Conservation (phyloP, 2,329 filamentous ascomycete genomes). For the Trichoderma pleuroti region DNA sequence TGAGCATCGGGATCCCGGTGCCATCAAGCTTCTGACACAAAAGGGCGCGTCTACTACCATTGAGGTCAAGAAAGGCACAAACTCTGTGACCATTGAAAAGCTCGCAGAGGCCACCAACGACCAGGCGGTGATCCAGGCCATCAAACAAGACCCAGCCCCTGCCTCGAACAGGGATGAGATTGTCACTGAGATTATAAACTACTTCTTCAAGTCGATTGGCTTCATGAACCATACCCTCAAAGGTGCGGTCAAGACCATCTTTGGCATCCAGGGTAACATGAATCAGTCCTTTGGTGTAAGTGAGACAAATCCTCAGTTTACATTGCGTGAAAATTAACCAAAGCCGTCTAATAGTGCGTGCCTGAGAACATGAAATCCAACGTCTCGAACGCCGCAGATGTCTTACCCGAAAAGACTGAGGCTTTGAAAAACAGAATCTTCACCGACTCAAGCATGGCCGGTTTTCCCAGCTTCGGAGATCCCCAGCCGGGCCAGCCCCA, state of each 20-base stretch:
- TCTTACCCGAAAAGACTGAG: neutral
- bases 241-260: neutral
- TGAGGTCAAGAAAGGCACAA: neutral
- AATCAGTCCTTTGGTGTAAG: neutral
- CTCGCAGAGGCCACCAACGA: neutral
- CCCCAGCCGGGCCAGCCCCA: neutral
- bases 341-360: neutral
- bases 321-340: neutral
- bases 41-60: neutral
- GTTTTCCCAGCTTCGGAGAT: neutral
- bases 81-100: neutral
- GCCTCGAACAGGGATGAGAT: neutral
- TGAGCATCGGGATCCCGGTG: slow-evolving; percentile 1
- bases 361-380: neutral
- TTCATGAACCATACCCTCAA: neutral
- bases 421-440: neutral
- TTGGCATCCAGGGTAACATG: neutral
- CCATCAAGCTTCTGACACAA: neutral
- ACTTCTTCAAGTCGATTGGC: neutral
- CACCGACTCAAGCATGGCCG: neutral
- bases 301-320: too few species aligned
- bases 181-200: neutral
- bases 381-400: neutral
- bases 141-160: neutral
- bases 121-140: neutral